A percentile compares a stretch with the other conserved stretches of the same genome.
phyloP scores from a whole-genome alignment of 768 basidiomycete genomes.

The Paxillus ammoniavirescens region DNA sequence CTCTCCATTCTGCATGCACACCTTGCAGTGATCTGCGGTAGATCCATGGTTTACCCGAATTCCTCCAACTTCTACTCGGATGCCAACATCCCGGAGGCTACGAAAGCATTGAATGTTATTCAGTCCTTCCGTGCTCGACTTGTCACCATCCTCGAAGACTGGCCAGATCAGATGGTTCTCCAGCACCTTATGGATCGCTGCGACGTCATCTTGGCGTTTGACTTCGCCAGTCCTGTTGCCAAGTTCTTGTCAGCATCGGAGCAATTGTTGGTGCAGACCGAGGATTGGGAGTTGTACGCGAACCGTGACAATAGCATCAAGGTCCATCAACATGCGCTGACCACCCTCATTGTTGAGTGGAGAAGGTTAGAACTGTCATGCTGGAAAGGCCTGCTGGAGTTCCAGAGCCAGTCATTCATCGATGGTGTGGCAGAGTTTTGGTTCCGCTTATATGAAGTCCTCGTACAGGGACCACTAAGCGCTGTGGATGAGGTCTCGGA shows the following conservation, averaged over 20 bases:
- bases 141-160: conserved; percentile 60
- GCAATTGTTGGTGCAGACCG: conserved; percentile 78
- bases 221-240: conserved; percentile 72
- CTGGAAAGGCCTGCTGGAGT: conserved; percentile 79
- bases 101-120: conserved; percentile 56
- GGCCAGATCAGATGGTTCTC: conserved; percentile 99
- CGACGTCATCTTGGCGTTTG: conserved; percentile 57
- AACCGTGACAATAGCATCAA: conserved; percentile 85
- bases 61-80: conserved; percentile 80
- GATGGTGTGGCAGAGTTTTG: conserved; percentile 70
- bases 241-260: conserved; percentile 82
- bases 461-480: conserved; percentile 60
- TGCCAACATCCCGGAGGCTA: conserved; percentile 68
- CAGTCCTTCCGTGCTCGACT: conserved; percentile 52
- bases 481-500: conserved; percentile 39
- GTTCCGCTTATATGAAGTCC: conserved; percentile 85
- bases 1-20: conserved; percentile 47
- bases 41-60: conserved; percentile 13
- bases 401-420: conserved; percentile 53
- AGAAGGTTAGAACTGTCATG: conserved; percentile 83
- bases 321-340: conserved; percentile 61
- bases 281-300: conserved; percentile 98
- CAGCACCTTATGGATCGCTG: conserved; percentile 77
- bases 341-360: conserved; percentile 82
- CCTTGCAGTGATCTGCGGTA: conserved; percentile 30